phyloP scores from a whole-genome alignment of 352 stramenopile species.

The Phytophthora lateralis region DNA sequence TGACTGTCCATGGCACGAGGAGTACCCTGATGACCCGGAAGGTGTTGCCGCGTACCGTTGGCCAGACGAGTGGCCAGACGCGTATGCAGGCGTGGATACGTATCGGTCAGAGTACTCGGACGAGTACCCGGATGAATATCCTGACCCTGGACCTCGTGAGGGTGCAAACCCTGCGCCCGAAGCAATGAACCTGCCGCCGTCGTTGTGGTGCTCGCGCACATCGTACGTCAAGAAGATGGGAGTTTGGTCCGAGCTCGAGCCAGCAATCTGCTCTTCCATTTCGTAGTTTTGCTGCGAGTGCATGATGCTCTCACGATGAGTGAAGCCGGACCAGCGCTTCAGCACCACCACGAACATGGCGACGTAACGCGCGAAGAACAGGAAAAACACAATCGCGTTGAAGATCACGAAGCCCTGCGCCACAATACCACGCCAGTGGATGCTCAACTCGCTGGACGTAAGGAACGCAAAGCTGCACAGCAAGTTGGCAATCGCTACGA shows the following conservation, averaged over 20 bases:
- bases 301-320: conserved; percentile 33
- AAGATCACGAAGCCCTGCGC: conserved; percentile 61
- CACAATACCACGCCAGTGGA: conserved; percentile 37
- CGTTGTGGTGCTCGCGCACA: conserved; percentile 24
- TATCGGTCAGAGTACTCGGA: conserved; percentile 20
- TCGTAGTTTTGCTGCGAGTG: conserved; percentile 29
- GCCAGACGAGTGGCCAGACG: conserved; percentile 14
- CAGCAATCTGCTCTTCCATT: conserved; percentile 20
- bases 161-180: conserved; percentile 25
- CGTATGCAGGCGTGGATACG: conserved; percentile 17
- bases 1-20: conserved; percentile 22
- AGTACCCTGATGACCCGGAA: conserved; percentile 26
- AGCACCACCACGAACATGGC: conserved; percentile 59
- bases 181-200: conserved; percentile 30
- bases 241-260: conserved; percentile 14
- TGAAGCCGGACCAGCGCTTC: conserved; percentile 51
- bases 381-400: conserved; percentile 63
- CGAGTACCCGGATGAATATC: conserved; percentile 25
- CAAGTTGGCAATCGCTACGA: conserved; percentile 60
- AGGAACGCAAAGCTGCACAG: conserved; percentile 60
- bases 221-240: conserved; percentile 35
- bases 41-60: conserved; percentile 24
- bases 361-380: conserved; percentile 64
- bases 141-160: conserved; percentile 16
- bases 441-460: conserved; percentile 49